phyloP scores from a whole-genome alignment of 2,329 filamentous ascomycete species.

The Pseudogymnoascus sp. region DNA sequence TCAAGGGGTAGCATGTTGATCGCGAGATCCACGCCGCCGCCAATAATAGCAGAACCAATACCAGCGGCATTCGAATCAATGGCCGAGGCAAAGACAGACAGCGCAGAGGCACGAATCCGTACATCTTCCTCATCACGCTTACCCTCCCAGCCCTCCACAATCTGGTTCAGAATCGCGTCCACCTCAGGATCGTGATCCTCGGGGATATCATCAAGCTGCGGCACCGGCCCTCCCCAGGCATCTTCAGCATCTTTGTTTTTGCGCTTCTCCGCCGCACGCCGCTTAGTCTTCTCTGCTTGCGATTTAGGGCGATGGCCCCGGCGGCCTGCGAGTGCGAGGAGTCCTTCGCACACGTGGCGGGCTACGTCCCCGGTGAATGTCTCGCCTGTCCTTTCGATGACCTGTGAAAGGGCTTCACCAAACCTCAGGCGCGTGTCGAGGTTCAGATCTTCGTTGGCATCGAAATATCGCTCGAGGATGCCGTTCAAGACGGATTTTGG shows the following conservation, averaged over 20 bases:
- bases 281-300: slow-evolving; percentile 47
- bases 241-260: slow-evolving; percentile 47
- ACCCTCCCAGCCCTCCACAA: slow-evolving; percentile 62
- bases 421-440: slow-evolving; percentile 62
- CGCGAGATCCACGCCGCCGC: slow-evolving; percentile 55
- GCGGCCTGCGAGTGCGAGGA: slow-evolving; percentile 59
- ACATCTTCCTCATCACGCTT: slow-evolving; percentile 62
- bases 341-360: slow-evolving; percentile 46
- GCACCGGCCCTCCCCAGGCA: slow-evolving; percentile 49
- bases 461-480: slow-evolving; percentile 61
- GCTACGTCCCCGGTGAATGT: slow-evolving; percentile 51
- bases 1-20: slow-evolving; percentile 60
- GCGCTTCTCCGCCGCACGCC: slow-evolving; percentile 43
- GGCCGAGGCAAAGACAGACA: slow-evolving; percentile 56
- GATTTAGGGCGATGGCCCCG: slow-evolving; percentile 57
- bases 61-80: slow-evolving; percentile 57
- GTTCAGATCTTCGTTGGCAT: slow-evolving; percentile 49
- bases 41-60: slow-evolving; percentile 46
- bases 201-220: slow-evolving; percentile 39
- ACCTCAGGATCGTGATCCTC: slow-evolving; percentile 19
- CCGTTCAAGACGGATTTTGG: slow-evolving; percentile 57
- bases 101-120: slow-evolving; percentile 60
- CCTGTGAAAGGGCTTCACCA: slow-evolving; percentile 60
- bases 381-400: slow-evolving; percentile 54
- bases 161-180: slow-evolving; percentile 49